Base-by-base conservation (phyloP, 495 filamentous ascomycete species). In the Letharia columbiana region DNA sequence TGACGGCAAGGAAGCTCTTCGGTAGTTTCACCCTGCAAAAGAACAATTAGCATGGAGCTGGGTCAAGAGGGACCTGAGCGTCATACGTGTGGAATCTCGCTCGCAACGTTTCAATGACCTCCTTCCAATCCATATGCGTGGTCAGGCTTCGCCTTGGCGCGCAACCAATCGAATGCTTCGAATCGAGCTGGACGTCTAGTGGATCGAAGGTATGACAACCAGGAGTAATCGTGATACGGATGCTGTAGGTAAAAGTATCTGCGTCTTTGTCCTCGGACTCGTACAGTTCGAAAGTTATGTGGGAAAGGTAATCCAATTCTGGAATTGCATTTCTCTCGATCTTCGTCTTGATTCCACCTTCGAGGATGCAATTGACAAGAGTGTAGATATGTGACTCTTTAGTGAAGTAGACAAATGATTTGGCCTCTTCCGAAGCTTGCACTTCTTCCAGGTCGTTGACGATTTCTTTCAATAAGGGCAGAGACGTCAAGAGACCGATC, bases 321-420 rank as follows among this genome's bases (percentile, higher is more conserved):
- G 94, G 94, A 69, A 98, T 98, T 40, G 91, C 90, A 71, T 88
- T 90, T 54, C 94, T 86, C 67, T 91, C 87, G 68, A 90, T 89
- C 77, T 97, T 97, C 35, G 92, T 94, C 69, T 91, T 87, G 67
- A 98, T 89, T 44, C 95, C 94, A 67, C 94, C 94, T 77, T 97
- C 94, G 42, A 98, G 80, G 68, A 98, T 97, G 75, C 95, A 98
- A 76, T 98, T 98, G 58, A 98, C 83, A 41, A 98, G 83, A 23
- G 94, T 98, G 77, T 98, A 98, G 70, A 98, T 97, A 71, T 98
- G 94, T 8, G 90, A 94, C 78, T 98, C 94, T 73, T 98, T 98
- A 39, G 94, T 98, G 74, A 98, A 98, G 77, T 98, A 98, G 79
- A 98, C 87, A 79, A 97, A 97, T 6, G 88, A 92, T 72, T 97